Evolutionary conservation across 2,329 filamentous ascomycete genomes (phyloP), one percentile per base, ranked within the genome.

Genomic region (Pseudocercospora fuligena): DNA sequence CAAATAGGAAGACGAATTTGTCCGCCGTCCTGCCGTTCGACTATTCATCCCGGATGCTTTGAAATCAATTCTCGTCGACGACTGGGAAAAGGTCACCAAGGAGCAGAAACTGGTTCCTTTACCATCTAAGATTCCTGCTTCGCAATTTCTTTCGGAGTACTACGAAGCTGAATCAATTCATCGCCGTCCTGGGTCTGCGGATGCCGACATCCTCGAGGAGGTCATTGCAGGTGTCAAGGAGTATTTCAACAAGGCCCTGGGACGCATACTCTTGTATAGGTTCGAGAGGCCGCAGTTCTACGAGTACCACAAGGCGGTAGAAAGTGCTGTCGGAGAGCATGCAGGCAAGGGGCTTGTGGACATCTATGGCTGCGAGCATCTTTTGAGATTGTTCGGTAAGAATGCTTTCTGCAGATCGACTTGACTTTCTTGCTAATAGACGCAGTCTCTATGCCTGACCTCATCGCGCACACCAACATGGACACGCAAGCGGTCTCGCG

Each of bases 31-130:
- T 21, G 92, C 93, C 19, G 90, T 99, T 74, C 92, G 93, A 73
- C 87, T 99, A 49, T 86, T 90, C 59, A 89, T 98, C 70, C 93
- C 95, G 0, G 95, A 98, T 76, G 88, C 91, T 71, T 85, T 99
- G 71, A 97, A 98, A 82, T 92, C 92, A 16, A 86, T 97, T 69
- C 88, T 99, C 2, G 95, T 99, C 23, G 95, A 99, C 77, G 95
- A 99, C 79, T 99, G 95, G 95, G 95, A 99, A 80, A 97, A 97
- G 74, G 89, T 99, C 68, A 99, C 95, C 64, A 98, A 97, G 82
- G 95, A 96, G 77, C 88, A 93, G 73, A 92, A 94, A 76, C 88
- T 98, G 3, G 92, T 97, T 33, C 90, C 92, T 1, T 84, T 99
- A 16, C 95, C 95, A 0, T 90, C 93, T 56, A 84, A 86, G 29